Base-by-base conservation (phyloP, 306 rosid genomes). In the Malus fusca region DNA sequence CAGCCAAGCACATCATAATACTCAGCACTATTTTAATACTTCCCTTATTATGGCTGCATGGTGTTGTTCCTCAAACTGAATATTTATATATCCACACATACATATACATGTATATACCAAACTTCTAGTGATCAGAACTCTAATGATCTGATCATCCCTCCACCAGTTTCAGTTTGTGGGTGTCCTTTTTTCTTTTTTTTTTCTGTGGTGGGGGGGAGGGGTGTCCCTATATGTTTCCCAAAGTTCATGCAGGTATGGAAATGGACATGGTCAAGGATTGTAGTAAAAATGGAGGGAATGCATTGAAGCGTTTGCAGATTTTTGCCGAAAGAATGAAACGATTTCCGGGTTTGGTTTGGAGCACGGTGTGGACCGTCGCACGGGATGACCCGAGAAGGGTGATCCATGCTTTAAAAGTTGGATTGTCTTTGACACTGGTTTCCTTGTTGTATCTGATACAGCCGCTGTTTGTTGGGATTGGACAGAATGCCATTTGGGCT, bases 401-500 rank as follows among this genome's bases (percentile, higher is more conserved):
- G 28, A 74, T 85, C 66, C 98, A 95, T 84, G 89, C 97, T 64
- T 72, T 92, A 71, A 95, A 95, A 89, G 97, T 95, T 26, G 98
- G 98, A 44, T 70, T 88, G 75, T 80, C 98, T 62, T 75, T 95
- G 56, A 82, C 97, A 71, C 66, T 92, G 26, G 98, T 86, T 68
- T 92, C 97, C 48, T 69, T 95, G 84, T 40, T 95, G 21, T 95
- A 95, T 83, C 79, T 95, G 44, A 67, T 83, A 84, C 90, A 90
- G 77, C 98, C 98, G 37, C 72, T 90, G 66, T 92, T 44, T 75
- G 14, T 86, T 26, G 83, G 87, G 65, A 69, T 95, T 78, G 98
- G 98, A 0, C 83, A 83, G 60, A 89, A 84, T 82, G 97, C 97
- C 23, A 89, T 92, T 72, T 92, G 97, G 97, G 97, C 98, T 63